Conservation (phyloP, 2,329 filamentous ascomycete genomes). For the Xylariaceae sp. region DNA sequence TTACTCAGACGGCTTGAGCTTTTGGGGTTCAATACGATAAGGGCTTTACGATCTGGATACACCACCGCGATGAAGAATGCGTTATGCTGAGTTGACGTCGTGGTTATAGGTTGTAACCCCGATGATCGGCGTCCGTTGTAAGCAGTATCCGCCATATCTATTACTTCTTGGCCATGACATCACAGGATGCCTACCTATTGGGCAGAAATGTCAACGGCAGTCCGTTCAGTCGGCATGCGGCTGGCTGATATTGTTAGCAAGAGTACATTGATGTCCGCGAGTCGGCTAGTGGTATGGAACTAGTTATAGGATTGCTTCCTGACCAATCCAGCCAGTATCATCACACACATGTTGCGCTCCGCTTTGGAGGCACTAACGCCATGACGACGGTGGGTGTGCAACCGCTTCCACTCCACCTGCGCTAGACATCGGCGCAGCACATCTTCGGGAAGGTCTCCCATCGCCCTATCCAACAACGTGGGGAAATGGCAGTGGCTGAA, state of each 20-base stretch:
- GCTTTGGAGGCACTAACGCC: neutral
- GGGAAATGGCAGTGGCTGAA: constrained; percentile 35
- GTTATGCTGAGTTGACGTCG: no score
- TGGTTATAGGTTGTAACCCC: no score
- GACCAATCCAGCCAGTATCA: constrained; percentile 1
- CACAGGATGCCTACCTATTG: no score
- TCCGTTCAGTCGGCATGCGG: neutral
- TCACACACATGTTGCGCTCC: neutral
- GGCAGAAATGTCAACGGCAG: no score
- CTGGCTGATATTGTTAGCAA: constrained; percentile 1
- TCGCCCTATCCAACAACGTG: constrained; percentile 38
- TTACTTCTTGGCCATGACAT: no score
- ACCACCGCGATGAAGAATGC: no score
- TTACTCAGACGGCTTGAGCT: neutral
- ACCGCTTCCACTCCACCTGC: neutral
- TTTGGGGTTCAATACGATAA: neutral
- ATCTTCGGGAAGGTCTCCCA: constrained; percentile 28
- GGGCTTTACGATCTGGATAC: no score
- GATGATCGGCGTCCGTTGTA: no score
- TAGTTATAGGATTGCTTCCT: constrained; percentile 1
- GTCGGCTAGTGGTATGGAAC: constrained; percentile 1
- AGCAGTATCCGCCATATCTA: no score
- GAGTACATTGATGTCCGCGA: neutral
- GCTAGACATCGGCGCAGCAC: constrained; percentile 9
- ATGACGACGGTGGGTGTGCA: no score